Evolutionary conservation across 1,139 yeast genomes (phyloP), one percentile per base, ranked within the genome.

Genomic region (Pichia kudriavzevii): DNA sequence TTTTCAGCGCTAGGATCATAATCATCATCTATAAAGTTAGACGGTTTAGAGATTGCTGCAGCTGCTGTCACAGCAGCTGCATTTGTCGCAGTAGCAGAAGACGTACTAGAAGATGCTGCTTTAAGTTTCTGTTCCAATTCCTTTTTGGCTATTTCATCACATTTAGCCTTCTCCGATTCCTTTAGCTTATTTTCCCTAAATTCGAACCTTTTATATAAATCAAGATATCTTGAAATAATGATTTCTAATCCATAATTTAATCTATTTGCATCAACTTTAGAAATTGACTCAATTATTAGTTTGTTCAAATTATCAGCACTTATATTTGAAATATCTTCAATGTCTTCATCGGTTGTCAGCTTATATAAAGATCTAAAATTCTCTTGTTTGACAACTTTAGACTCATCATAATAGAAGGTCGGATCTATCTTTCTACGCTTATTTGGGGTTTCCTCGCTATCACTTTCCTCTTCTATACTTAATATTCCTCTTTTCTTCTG

Each of bases 211-310:
- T 36, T 31, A 15, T 15, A 21, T 10, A 36, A 17, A 19, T 34
- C 38, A 4, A 31, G 4, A 34, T 53, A 58, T 40, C 96, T 66
- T 11, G 79, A 72, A 24, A 75, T 65, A 4, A 84, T 72, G 34
- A 84, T 75, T 14, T 75, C 73, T 41, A 85, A 61, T 1, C 84
- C 93, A 41, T 75, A 73, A n/a, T 74, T 63, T 30, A 91, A 63
- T 41, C 67, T 70, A 8, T 64, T 63, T 0, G 68, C 62, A 35
- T 73, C 71, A 0, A 75, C 74, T 26, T 68, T 68, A 32, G 66
- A 64, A 49, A 80, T 66, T 3, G 81, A 87, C 28, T 74, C 71
- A 39, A 75, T 63, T 15, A 80, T 83, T 68, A 79, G 79, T 30
- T 73, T 69, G 22, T 70, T 68, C 37, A 85, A 71, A 4, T 80